Percentiles rank a stretch among this genome's conserved stretches.
Conservation (phyloP, 257 asterid genomes). For the Nicotiana benthamiana region DNA sequence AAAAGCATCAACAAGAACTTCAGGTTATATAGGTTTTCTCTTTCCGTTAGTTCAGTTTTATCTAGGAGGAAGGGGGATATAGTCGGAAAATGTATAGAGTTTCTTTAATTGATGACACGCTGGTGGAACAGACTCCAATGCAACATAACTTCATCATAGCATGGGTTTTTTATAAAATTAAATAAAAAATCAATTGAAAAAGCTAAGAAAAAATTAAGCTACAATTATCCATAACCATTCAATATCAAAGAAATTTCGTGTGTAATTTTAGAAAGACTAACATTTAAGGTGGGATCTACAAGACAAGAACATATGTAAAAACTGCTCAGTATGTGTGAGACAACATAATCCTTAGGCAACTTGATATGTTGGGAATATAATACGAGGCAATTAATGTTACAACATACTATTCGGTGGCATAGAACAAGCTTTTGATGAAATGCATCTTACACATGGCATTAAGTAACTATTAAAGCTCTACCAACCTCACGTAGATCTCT, state of each 20-base stretch:
- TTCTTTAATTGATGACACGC: not conserved
- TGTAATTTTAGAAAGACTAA: not conserved
- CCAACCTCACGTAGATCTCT: slow-evolving; percentile 75
- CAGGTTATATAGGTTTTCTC: not conserved
- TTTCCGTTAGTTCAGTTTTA: not conserved
- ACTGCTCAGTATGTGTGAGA: not conserved
- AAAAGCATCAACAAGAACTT: not conserved
- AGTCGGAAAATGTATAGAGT: not conserved
- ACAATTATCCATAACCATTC: not conserved
- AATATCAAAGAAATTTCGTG: not conserved
- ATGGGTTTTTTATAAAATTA: not conserved
- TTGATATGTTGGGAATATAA: not conserved
- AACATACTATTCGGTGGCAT: not conserved
- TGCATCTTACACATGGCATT: not conserved
- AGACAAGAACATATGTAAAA: too few relatives aligned
- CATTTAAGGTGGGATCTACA: not conserved
- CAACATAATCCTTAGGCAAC: not conserved
- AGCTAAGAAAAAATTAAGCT: not conserved
- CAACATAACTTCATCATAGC: not conserved
- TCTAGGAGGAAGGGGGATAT: not conserved
- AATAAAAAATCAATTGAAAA: not conserved
- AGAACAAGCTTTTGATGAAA: not conserved
- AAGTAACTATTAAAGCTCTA: not conserved
- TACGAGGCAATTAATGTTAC: not conserved
- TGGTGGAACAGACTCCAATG: not conserved